Evolutionary conservation across 1,139 yeast genomes (phyloP).

Genomic region (Blastobotrys arbuscula): DNA sequence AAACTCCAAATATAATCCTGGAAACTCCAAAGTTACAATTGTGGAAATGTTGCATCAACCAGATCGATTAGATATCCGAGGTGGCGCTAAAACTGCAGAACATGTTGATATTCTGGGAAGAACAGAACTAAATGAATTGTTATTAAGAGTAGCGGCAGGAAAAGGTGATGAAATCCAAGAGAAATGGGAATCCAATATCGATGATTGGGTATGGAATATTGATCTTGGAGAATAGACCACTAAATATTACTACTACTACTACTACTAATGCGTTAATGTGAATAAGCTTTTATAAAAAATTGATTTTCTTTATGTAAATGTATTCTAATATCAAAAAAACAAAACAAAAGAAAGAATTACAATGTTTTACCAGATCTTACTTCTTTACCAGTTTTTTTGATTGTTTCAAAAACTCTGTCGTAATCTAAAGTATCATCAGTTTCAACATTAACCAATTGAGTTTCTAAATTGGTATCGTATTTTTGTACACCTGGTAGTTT

Average conservation of each 20-base stretch:
- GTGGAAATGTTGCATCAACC: constrained; percentile 95
- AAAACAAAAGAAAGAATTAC: too few relatives aligned
- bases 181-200: constrained; percentile 53
- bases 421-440: constrained; percentile 53
- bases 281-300: not conserved
- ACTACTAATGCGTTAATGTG: not conserved
- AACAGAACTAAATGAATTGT: constrained; percentile 81
- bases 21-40: constrained; percentile 59
- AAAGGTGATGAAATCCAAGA: constrained; percentile 61
- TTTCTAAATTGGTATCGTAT: constrained; percentile 67
- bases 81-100: constrained; percentile 97
- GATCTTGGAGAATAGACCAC: constrained; percentile 34
- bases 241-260: not conserved
- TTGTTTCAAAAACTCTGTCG: constrained; percentile 71
- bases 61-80: constrained; percentile 86
- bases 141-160: constrained; percentile 79
- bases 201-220: constrained; percentile 49
- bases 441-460: constrained; percentile 76
- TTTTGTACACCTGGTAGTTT: constrained; percentile 70
- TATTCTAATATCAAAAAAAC: too few relatives aligned
- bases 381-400: constrained; percentile 86
- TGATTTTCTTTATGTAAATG: constrained; percentile 4
- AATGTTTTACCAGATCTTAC: constrained; percentile 54
- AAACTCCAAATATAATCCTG: constrained; percentile 75
- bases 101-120: constrained; percentile 96